Conservation (phyloP, 169 alveolate genomes). For the Ichthyophthirius multifiliis region DNA sequence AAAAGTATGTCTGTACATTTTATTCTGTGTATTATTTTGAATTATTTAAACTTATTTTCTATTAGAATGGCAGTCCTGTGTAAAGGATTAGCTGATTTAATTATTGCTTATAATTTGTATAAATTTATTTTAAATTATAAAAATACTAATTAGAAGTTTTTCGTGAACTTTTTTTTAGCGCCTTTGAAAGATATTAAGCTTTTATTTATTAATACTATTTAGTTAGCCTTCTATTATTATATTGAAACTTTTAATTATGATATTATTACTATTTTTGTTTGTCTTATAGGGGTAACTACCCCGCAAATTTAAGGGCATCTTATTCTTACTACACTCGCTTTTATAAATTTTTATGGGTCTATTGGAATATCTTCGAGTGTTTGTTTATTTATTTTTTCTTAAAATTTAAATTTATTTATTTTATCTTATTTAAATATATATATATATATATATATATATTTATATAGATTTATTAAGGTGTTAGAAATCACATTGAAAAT, state of each 20-base stretch:
- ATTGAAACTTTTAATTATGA: constrained; percentile 3
- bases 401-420: too few species aligned
- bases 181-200: neutral
- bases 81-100: neutral
- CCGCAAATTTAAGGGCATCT: neutral
- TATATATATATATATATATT: neutral
- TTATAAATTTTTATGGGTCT: neutral
- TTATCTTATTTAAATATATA: neutral
- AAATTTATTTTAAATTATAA: neutral
- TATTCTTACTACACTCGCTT: neutral
- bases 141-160: neutral
- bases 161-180: neutral
- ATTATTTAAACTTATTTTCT: neutral
- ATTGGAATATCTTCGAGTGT: neutral
- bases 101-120: neutral
- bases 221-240: neutral
- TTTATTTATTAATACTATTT: neutral
- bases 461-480: neutral
- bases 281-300: neutral
- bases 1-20: neutral
- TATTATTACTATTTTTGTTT: neutral
- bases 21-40: neutral
- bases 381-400: neutral
- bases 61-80: neutral
- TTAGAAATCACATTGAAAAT: neutral